A percentile compares a stretch with the other conserved stretches of the same genome.
phyloP scores from a whole-genome alignment of 2,329 filamentous ascomycete genomes.

The Fusarium duplospermum region DNA sequence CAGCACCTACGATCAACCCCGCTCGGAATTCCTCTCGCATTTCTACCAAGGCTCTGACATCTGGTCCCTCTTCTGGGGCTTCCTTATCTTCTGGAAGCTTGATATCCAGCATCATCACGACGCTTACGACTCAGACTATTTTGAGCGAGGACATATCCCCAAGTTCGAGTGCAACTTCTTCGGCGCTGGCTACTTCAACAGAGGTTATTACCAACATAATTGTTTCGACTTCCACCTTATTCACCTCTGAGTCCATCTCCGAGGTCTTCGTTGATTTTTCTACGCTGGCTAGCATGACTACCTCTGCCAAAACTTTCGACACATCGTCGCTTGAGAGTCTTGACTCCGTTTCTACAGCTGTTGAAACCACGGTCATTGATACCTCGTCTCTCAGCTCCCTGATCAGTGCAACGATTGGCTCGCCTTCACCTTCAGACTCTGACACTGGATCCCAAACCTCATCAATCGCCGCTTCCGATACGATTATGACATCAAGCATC shows the following conservation, averaged over 20 bases:
- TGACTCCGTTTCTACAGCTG: neutral
- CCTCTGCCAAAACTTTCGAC: neutral
- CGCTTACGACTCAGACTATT: neutral
- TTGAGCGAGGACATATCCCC: neutral
- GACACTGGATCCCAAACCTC: constrained; percentile 6
- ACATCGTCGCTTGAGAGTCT: neutral
- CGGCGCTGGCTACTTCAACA: neutral
- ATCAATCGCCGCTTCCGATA: neutral
- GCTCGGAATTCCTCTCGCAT: constrained; percentile 8
- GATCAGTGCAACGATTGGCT: neutral
- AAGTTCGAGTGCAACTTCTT: neutral
- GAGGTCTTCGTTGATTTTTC: neutral
- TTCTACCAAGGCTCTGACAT: neutral
- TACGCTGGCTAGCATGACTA: neutral
- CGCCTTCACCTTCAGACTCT: neutral
- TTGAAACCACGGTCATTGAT: neutral
- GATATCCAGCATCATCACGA: neutral
- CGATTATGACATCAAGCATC: constrained; percentile 1
- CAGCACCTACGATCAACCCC: constrained; percentile 5
- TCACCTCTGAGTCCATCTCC: neutral
- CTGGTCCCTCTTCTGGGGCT: neutral
- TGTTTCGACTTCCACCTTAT: constrained; percentile 2
- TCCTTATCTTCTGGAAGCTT: neutral
- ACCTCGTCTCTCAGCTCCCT: neutral
- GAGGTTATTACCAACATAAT: constrained; percentile 4